Percentiles rank a stretch among this genome's conserved stretches.
Evolutionary conservation across 257 asterid species (phyloP).

Genomic region (Nyctanthes arbortristis): DNA sequence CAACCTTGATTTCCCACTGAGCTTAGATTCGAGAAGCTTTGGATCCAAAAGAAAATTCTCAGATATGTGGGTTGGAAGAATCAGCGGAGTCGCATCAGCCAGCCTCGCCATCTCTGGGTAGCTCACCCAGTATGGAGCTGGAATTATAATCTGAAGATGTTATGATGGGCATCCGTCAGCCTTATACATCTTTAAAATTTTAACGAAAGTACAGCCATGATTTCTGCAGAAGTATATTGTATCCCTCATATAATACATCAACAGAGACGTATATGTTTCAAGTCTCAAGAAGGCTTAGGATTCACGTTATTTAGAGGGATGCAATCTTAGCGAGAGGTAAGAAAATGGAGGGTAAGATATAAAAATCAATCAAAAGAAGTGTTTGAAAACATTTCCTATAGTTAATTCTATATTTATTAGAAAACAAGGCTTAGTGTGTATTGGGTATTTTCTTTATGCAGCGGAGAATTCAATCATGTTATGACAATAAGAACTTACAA

Average conservation of each 20-base stretch:
- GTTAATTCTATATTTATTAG: too few species aligned
- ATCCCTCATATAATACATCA: too few species aligned
- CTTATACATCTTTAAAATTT: not conserved
- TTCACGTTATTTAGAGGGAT: too few species aligned
- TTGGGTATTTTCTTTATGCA: too few species aligned
- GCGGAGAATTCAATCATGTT: not conserved
- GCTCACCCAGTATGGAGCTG: slow-evolving; percentile 98
- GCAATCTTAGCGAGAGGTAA: too few species aligned
- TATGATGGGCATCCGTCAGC: too few species aligned
- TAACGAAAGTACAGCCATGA: not conserved
- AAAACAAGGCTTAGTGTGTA: too few species aligned
- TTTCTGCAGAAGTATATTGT: not conserved
- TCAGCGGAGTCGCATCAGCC: slow-evolving; percentile 94
- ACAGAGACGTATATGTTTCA: too few species aligned
- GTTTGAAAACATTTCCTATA: too few species aligned
- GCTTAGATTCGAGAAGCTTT: slow-evolving; percentile 71
- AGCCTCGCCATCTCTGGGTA: slow-evolving; percentile 97
- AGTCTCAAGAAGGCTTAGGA: too few species aligned
- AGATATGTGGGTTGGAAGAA: slow-evolving; percentile 76
- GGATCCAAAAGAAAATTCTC: slow-evolving; percentile 84
- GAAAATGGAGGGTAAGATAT: too few species aligned
- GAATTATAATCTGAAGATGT: slow-evolving; percentile 71
- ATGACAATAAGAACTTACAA: not conserved
- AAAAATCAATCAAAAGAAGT: too few species aligned
- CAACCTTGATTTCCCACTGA: slow-evolving; percentile 79